Evolutionary conservation across 345 rosid genomes (phyloP).

Genomic region (Chamaenerion angustifolium): DNA sequence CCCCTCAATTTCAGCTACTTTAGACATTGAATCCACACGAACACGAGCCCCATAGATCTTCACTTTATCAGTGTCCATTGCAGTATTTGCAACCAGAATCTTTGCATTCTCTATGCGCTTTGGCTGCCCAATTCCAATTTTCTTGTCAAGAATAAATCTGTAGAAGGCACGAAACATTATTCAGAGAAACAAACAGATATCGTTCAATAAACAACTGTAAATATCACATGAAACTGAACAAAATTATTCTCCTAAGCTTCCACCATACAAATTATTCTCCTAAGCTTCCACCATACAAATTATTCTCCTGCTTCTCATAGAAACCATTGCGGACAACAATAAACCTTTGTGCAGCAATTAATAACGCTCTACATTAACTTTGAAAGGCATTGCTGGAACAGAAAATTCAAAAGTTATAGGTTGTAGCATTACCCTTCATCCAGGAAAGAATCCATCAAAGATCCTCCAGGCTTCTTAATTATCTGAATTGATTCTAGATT

Average conservation of each 20-base stretch:
- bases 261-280: too few species aligned
- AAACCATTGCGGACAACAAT: too few species aligned
- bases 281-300: too few species aligned
- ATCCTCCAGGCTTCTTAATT: conserved; percentile 96
- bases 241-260: too few species aligned
- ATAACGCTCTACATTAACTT: too few species aligned
- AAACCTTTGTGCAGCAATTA: too few species aligned
- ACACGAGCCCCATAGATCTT: conserved; percentile 98
- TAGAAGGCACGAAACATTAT: neutral
- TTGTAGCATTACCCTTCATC: conserved; percentile 72
- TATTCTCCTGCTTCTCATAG: too few species aligned
- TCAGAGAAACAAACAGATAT: neutral
- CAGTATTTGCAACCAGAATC: conserved; percentile 95
- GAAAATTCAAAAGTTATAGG: neutral
- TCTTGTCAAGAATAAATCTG: conserved; percentile 99
- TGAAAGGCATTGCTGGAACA: neutral
- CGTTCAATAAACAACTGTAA: neutral
- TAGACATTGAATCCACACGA: conserved; percentile 96
- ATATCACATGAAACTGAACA: neutral
- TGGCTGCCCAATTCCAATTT: conserved; percentile 95
- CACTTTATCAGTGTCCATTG: conserved; percentile 98
- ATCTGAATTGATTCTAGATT: conserved; percentile 90
- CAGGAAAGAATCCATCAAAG: conserved; percentile 80
- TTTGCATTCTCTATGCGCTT: conserved; percentile 92
- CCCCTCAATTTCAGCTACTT: conserved; percentile 94